A percentile compares a stretch with the other conserved stretches of the same genome.
These are phyloP conservation scores for Vickermania ingenoplastis DNA, from an alignment of 208 protist genomes.

Conservation along the genomic window DNA sequence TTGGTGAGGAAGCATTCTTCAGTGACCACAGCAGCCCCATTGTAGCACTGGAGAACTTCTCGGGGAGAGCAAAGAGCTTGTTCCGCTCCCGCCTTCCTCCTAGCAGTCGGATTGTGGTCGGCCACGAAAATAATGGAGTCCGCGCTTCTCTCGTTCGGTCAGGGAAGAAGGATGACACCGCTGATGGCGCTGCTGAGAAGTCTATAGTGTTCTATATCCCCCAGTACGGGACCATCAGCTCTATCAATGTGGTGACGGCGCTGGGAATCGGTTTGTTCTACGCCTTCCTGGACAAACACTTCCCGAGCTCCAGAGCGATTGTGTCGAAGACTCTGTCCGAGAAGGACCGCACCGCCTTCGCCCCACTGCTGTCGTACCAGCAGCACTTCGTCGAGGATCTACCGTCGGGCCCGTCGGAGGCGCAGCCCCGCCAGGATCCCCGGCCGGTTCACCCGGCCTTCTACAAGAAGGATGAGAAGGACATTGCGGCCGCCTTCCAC, in stretches of 20 bases:
- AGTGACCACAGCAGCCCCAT: slow-evolving; percentile 16
- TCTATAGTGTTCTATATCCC: slow-evolving; percentile 65
- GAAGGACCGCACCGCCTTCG: slow-evolving; percentile 3
- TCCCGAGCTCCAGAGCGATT: slow-evolving; percentile 29
- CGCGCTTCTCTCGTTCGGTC: slow-evolving; percentile 32
- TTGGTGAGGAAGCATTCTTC: slow-evolving; percentile 8
- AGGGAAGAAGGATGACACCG: slow-evolving; percentile 2
- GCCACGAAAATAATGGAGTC: slow-evolving; percentile 84
- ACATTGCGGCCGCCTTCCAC: slow-evolving; percentile 8
- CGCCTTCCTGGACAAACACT: slow-evolving; percentile 45
- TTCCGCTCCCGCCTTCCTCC: slow-evolving; percentile 30
- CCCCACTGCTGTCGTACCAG: slow-evolving; percentile 10
- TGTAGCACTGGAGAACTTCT: slow-evolving; percentile 81
- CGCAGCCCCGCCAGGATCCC: slow-evolving; percentile 41
- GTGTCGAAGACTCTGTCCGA: background rate
- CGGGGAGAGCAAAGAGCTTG: slow-evolving; percentile 49
- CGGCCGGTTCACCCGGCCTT: slow-evolving; percentile 72
- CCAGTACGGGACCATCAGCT: slow-evolving; percentile 87
- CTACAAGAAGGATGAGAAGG: slow-evolving; percentile 16
- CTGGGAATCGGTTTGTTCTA: slow-evolving; percentile 83
- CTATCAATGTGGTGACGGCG: slow-evolving; percentile 81
- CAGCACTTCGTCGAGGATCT: slow-evolving; percentile 8
- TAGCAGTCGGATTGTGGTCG: slow-evolving; percentile 42
- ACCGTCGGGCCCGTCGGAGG: slow-evolving; percentile 9
- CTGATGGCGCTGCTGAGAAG: background rate